Conservation (phyloP, 306 rosid genomes). For the Acacia confusa region DNA sequence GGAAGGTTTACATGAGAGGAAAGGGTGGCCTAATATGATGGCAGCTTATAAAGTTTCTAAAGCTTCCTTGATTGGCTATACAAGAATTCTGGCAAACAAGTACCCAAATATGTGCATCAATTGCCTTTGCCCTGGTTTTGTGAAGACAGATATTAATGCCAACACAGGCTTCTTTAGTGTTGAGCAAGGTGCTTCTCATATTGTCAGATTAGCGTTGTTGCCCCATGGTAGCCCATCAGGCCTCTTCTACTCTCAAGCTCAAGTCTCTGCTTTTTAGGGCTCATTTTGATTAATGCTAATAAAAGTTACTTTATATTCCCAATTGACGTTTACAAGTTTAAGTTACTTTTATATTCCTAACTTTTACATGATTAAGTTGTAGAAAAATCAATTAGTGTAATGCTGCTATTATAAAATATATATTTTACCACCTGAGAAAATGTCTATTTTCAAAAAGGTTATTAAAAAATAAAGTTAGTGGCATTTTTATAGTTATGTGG, state of each 20-base stretch:
- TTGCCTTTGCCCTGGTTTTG: slow-evolving; percentile 42
- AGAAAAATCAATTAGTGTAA: too few species aligned
- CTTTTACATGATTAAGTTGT: too few species aligned
- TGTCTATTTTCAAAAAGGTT: too few species aligned
- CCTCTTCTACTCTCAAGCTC: neutral
- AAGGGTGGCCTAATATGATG: neutral
- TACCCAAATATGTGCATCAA: slow-evolving; percentile 24
- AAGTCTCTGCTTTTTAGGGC: neutral
- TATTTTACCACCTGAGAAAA: too few species aligned
- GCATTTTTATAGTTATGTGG: too few species aligned
- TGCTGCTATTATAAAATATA: too few species aligned
- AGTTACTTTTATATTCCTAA: too few species aligned
- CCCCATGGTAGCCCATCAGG: slow-evolving; percentile 30
- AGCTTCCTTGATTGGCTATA: slow-evolving; percentile 37
- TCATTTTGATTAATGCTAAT: too few species aligned
- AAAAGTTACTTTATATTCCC: too few species aligned
- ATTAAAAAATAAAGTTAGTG: too few species aligned
- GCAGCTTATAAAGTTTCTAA: slow-evolving; percentile 30
- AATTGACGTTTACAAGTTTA: too few species aligned
- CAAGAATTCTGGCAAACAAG: slow-evolving; percentile 45
- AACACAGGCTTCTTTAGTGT: slow-evolving; percentile 23
- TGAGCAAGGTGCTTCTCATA: slow-evolving; percentile 37
- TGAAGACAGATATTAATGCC: slow-evolving; percentile 33
- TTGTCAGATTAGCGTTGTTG: slow-evolving; percentile 31
- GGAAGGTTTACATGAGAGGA: slow-evolving; percentile 24